phyloP scores from a whole-genome alignment of 768 basidiomycete genomes.

The Amanita molliuscula region DNA sequence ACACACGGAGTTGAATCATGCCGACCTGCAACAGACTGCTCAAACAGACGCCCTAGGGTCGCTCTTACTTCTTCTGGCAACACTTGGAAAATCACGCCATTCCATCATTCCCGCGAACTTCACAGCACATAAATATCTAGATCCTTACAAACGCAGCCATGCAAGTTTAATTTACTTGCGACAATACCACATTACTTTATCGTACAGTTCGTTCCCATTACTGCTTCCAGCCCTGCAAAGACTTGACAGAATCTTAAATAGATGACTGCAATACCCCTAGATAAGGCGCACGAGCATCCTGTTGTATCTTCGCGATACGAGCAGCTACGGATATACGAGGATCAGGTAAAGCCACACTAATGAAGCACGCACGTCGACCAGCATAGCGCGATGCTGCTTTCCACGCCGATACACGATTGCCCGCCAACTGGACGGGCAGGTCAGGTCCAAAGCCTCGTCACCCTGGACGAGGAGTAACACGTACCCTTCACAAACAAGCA shows the following conservation, averaged over 20 bases:
- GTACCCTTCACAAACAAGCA: constrained; percentile 60
- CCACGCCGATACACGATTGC: constrained; percentile 55
- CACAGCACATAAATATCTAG: not conserved
- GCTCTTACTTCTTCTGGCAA: not conserved
- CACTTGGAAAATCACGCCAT: not conserved
- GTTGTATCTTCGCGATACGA: constrained; percentile 26
- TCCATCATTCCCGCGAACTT: not conserved
- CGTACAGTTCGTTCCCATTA: not conserved
- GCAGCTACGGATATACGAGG: constrained; percentile 30
- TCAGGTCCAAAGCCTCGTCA: constrained; percentile 4
- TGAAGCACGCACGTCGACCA: constrained; percentile 39
- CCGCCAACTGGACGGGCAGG: constrained; percentile 37
- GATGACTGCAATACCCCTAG: constrained; percentile 48
- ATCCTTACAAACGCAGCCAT: not conserved
- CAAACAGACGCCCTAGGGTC: not conserved
- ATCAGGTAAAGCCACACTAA: constrained; percentile 1
- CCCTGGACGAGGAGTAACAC: constrained; percentile 2
- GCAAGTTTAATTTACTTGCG: not conserved
- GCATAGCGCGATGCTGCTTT: constrained; percentile 53
- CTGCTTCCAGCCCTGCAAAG: not conserved
- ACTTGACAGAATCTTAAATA: constrained; percentile 9
- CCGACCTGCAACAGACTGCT: not conserved
- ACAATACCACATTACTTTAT: not conserved
- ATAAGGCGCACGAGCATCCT: constrained; percentile 51
- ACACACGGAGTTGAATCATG: not conserved